Evolutionary conservation across 2,329 filamentous ascomycete species (phyloP).

Genomic region (Xylaria arbuscula): DNA sequence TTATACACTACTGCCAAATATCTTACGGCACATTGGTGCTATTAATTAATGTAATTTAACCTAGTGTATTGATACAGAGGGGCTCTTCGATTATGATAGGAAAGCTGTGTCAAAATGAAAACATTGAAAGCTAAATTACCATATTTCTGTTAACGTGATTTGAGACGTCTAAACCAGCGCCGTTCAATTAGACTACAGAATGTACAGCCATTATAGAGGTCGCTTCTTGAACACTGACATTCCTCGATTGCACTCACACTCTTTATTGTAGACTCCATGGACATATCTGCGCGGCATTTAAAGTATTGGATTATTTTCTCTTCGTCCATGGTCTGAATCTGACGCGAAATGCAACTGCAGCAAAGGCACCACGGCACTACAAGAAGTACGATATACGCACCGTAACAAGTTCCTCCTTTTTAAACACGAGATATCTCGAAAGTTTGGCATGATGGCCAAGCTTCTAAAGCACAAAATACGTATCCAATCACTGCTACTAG

Average conservation of each 20-base stretch:
- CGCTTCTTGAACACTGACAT: background rate
- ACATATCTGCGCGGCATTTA: too few relatives aligned
- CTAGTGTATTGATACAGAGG: background rate
- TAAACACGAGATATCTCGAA: background rate
- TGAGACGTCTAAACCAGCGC: background rate
- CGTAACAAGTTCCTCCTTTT: background rate
- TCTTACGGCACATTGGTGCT: background rate
- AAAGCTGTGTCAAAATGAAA: background rate
- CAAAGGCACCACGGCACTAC: too few relatives aligned
- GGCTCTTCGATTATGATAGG: background rate
- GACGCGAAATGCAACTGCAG: too few relatives aligned
- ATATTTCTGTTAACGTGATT: background rate
- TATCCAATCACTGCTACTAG: background rate
- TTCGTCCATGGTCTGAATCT: too few relatives aligned
- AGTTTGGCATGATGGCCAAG: background rate
- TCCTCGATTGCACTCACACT: background rate
- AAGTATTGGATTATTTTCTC: too few relatives aligned
- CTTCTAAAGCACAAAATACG: background rate
- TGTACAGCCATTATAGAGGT: background rate
- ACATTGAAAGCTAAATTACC: background rate
- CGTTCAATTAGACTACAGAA: too few relatives aligned
- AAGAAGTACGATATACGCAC: too few relatives aligned
- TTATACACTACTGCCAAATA: slow-evolving; percentile 2
- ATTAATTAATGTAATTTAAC: slow-evolving; percentile 26
- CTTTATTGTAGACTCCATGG: too few relatives aligned